Evolutionary conservation across 2,329 filamentous ascomycete genomes (phyloP).

Genomic region (Botryotinia convoluta): DNA sequence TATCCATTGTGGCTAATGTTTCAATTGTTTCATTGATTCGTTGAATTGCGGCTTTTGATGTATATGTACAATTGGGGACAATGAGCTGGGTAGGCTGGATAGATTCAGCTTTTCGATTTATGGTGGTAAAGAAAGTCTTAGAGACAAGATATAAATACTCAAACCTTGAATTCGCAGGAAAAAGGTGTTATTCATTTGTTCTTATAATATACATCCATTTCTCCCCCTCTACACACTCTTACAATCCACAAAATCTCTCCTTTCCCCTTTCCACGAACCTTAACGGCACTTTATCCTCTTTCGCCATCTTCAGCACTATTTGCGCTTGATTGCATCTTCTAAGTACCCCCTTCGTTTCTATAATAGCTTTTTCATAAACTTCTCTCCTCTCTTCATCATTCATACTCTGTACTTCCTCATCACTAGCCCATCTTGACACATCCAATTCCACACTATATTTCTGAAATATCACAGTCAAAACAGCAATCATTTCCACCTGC

Average conservation of each 20-base stretch:
- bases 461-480: conserved; percentile 34
- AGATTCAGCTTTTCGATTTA: not conserved
- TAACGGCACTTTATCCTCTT: conserved; percentile 28
- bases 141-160: not conserved
- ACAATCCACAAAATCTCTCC: conserved; percentile 30
- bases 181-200: no score
- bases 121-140: no score
- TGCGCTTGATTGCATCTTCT: conserved; percentile 23
- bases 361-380: conserved; percentile 30
- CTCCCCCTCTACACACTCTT: not conserved
- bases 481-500: conserved; percentile 39
- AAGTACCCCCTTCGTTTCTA: conserved; percentile 26
- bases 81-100: not conserved
- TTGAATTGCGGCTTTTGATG: no score
- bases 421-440: conserved; percentile 34
- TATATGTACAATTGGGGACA: no score
- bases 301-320: conserved; percentile 31
- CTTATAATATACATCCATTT: not conserved
- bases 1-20: no score
- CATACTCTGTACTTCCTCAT: conserved; percentile 33
- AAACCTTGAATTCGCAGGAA: not conserved
- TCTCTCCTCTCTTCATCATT: conserved; percentile 24
- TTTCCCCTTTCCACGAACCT: conserved; percentile 32
- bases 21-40: no score
- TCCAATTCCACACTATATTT: conserved; percentile 35